Base-by-base conservation (phyloP, 2,329 filamentous ascomycete species). In the Aspergillus sp. region DNA sequence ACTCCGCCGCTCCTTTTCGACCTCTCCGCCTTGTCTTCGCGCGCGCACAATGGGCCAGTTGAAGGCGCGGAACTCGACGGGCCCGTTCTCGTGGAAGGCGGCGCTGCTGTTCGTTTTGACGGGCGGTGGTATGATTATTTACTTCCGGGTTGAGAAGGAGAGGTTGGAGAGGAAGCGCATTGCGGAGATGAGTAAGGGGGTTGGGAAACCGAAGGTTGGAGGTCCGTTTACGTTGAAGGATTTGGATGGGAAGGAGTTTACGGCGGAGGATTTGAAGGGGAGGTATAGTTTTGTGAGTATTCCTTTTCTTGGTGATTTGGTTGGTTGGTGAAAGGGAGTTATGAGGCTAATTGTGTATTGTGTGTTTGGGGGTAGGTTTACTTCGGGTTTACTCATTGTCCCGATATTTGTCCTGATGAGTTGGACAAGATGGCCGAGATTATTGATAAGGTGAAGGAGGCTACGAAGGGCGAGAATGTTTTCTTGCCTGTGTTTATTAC, bases 371-470 rank as follows among this genome's bases (percentile, higher is more conserved):
- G 25, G 2, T 62, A 95, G 91, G 88, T 98, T 39, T 99, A 99
- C 81, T 99, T 99, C 75, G 95, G 95, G 71, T 99, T 99, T 84
- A 94, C 92, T 8, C 93, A 97, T 78, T 99, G 95, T 76, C 95
- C 95, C 23, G 95, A 99, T 76, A 99, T 99, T 75, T 99, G 95
- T 81, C 95, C 95, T 36, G 95, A 99, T 73, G 95, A 99, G 80
- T 89, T 99, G 70, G 95, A 99, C 81, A 99, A 99, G 82, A 97
- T 99, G 93, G 91, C 94, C n/a, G 84, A 85, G 60, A 97, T 98
- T 87, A 90, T 96, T 72, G 92, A 99, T 73, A 81, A 81, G 61
- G 84, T 88, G 56, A 74, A 76, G 61, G 75, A 72, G 39, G 71
- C 67, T 47, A 76, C 76, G 19, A 71, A 72, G 50, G 74, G 72